phyloP scores from a whole-genome alignment of 371 early-diverging fungal genomes.

The Mucor lusitanicus region DNA sequence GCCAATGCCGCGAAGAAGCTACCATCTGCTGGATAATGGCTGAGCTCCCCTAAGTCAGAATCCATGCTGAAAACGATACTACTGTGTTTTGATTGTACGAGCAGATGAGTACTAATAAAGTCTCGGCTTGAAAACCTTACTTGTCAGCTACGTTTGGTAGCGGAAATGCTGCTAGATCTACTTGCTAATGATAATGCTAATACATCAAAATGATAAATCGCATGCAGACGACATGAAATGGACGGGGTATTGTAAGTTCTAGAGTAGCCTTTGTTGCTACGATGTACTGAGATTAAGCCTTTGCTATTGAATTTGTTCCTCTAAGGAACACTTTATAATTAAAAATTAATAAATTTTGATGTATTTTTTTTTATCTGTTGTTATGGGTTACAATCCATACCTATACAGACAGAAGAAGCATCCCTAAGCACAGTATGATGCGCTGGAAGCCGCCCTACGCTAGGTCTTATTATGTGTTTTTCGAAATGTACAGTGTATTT shows the following conservation, averaged over 20 bases:
- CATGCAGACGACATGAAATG: conserved; percentile 14
- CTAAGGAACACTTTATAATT: background rate
- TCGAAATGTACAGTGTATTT: too few species aligned
- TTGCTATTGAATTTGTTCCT: conserved; percentile 24
- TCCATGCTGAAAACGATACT: background rate
- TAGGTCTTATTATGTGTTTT: too few species aligned
- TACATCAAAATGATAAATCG: conserved; percentile 10
- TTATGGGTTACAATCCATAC: too few species aligned
- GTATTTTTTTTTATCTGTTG: too few species aligned
- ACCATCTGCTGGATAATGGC: too few species aligned
- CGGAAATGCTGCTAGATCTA: conserved; percentile 1
- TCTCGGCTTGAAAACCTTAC: conserved; percentile 11
- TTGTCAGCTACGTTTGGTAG: background rate
- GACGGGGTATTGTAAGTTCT: conserved; percentile 21
- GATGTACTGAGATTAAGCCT: conserved; percentile 26
- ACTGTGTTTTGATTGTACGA: background rate
- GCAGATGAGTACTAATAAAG: conserved; percentile 2
- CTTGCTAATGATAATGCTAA: conserved; percentile 10
- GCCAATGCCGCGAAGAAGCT: too few species aligned
- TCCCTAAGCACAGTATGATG: too few species aligned
- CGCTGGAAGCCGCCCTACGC: too few species aligned
- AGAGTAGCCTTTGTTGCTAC: conserved; percentile 25
- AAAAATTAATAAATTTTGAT: background rate
- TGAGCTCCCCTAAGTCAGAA: too few species aligned
- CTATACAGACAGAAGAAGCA: too few species aligned